These are phyloP conservation scores for Fusarium euwallaceae DNA, from an alignment of 2,329 filamentous ascomycete species.

Conservation along the genomic window DNA sequence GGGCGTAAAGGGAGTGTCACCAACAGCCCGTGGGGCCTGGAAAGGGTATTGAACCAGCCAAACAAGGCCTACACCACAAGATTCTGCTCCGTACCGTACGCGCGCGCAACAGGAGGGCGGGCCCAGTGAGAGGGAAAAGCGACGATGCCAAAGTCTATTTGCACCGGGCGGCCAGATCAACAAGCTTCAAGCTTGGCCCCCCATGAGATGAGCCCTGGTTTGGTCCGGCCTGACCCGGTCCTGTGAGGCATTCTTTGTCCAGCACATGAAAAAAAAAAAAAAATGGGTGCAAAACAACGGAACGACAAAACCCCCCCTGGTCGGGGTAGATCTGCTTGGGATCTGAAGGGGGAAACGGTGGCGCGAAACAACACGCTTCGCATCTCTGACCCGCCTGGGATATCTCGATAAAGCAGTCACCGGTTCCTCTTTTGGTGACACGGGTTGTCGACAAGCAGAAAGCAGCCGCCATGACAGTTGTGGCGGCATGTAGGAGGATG, in stretches of 20 bases:
- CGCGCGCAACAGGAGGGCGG: conserved; percentile 21
- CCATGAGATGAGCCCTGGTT: conserved; percentile 30
- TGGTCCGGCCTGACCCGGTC: conserved; percentile 35
- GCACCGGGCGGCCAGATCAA: conserved; percentile 35
- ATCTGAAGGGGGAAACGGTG: conserved; percentile 30
- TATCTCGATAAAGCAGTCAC: conserved; percentile 32
- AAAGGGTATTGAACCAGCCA: conserved; percentile 29
- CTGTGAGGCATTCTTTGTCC: conserved; percentile 11
- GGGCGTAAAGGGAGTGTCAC: conserved; percentile 30
- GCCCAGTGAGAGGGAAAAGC: conserved; percentile 19
- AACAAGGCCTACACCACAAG: conserved; percentile 30
- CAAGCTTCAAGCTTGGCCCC: conserved; percentile 34
- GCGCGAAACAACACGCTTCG: conserved; percentile 29
- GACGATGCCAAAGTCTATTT: conserved; percentile 47
- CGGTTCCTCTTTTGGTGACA: conserved; percentile 13
- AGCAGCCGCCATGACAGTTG: conserved; percentile 37
- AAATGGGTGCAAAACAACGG: conserved; percentile 10
- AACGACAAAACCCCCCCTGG: conserved; percentile 10
- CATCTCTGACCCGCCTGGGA: conserved; percentile 22
- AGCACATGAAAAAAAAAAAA: neutral
- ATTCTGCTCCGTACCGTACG: conserved; percentile 16
- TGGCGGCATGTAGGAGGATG: conserved; percentile 31
- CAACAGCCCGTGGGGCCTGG: conserved; percentile 23
- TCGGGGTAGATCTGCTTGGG: conserved; percentile 29
- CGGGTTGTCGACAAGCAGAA: neutral